Base-by-base conservation (phyloP, 2,329 filamentous ascomycete genomes). In the Fusarium chlamydosporum region DNA sequence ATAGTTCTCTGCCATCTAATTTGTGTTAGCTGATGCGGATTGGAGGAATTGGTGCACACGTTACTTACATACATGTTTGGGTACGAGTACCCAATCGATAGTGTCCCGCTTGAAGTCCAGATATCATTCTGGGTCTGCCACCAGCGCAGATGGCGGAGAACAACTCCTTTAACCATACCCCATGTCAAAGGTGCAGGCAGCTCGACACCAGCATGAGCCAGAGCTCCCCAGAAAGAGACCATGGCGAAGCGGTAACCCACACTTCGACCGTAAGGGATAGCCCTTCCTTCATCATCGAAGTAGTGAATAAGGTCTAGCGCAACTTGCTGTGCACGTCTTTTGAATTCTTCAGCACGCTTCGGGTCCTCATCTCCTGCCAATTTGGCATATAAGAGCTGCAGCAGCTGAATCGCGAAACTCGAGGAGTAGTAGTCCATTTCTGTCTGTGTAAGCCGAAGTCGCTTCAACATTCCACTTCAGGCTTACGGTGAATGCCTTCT, bases 381-480 rank as follows among this genome's bases (percentile, higher is more conserved):
- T 67, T 92, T 92, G 33, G 91, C 87, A 68, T 94, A 95, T 1
- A 94, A 82, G 0, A 95, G 85, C 76, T 95, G 92, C 6, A 94
- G 80, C 71, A 92, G 92, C 71, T 94, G 92, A 58, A 94, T 95
- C 2, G 92, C 92, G 75, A 94, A 94, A 60, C 90, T 92, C 11
- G 91, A 92, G 1, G 91, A 93, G 78, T 94, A 95, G 75, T 94
- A 94, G 76, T 94, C 92, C 89, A 94, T 93, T 78, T 94, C 84
- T 86, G 45, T 27, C 7, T 10, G n/a, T 35, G 40, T 70, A 18
- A 73, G 68, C 26, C 23, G 29, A 34, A 16, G 20, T 29, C 9
- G 18, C 33, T 18, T 13, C 13, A 11, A 10, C 16, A 23, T 41
- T 11, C 5, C 7, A 23, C 11, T 1, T 13, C 48, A 16, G 72